Evolutionary conservation across 768 basidiomycete genomes (phyloP), one percentile per base, ranked within the genome.

Genomic region (Amylocystis lapponica): DNA sequence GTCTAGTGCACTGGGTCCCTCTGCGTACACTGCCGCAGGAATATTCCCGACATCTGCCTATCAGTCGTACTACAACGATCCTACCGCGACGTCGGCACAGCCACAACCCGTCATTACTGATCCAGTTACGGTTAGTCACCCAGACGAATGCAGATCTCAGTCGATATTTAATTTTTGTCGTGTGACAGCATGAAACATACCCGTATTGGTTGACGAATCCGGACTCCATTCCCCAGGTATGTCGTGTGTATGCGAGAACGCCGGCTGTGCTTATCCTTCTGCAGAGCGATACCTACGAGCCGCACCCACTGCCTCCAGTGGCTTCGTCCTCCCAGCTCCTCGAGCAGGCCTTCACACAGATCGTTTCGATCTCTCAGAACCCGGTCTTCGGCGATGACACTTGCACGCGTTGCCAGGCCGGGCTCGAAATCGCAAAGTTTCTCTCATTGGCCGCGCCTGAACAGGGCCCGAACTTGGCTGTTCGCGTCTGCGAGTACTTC

Each of bases 61-160:
- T 59, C 55, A 66, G n/a, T 56, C 68, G 39, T 88, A 86, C 59
- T 85, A 79, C 64, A 86, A 86, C 59, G 63, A 73, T 49, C 83
- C 86, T 25, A 86, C 83, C 1, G 80, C 76, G 25, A 87, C 86
- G 2, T 74, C 75, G 11, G 76, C 71, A 1, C 86, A 88, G 56
- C 78, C 78, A 3, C 86, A 88, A 61, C 86, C 85, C n/a, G 71
- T 86, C 46, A 73, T 88, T 27, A 76, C 83, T 12, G 85, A 88
- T 56, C 80, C 83, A 8, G 74, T 86, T 25, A 72, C 73, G 21
- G 85, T 84, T 49, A 43, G 59, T 36, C 35, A n/a, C 19, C n/a
- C 8, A 32, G 20, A 36, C 32, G 17, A 12, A 30, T 9, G 36
- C 31, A 21, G 23, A 20, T 34, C 27, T 30, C 27, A 9, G 27